Conservation (phyloP, 306 rosid genomes). For the Calophaca sinica region DNA sequence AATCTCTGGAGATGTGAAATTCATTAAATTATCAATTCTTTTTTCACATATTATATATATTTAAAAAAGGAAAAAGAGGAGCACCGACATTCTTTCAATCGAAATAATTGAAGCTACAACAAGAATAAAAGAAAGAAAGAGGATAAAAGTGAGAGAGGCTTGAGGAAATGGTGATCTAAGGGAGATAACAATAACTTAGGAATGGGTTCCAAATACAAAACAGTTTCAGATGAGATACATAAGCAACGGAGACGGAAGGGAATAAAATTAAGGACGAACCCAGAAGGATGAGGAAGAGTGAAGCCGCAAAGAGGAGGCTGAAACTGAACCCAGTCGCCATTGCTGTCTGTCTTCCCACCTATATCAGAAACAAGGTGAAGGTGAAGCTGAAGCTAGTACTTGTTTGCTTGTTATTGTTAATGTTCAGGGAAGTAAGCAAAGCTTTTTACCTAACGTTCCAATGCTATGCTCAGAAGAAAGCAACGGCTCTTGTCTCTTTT, state of each 20-base stretch:
- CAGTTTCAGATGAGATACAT: neutral
- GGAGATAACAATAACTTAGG: neutral
- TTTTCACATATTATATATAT: no score
- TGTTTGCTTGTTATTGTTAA: neutral
- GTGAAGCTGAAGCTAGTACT: constrained; percentile 12
- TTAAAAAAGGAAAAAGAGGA: neutral
- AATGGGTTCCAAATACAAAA: neutral
- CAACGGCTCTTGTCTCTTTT: constrained; percentile 60
- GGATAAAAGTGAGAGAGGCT: neutral
- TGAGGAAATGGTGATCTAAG: constrained; percentile 42
- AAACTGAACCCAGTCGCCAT: constrained; percentile 56
- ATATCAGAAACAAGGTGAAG: no score
- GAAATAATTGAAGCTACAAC: neutral
- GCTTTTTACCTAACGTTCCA: constrained; percentile 29
- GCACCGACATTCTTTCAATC: constrained; percentile 45
- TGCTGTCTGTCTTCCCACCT: neutral
- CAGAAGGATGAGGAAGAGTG: constrained; percentile 61
- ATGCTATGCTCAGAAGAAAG: constrained; percentile 40
- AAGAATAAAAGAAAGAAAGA: constrained; percentile 1
- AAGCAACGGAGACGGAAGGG: no score
- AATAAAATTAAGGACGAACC: constrained; percentile 74
- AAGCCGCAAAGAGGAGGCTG: constrained; percentile 52
- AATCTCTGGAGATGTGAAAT: neutral
- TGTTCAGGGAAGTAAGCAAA: neutral
- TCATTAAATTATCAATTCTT: neutral